A percentile compares a stretch with the other conserved stretches of the same genome.
Conservation (phyloP, 1,284 basidiomycete species). For the Fereydounia khargensis region DNA sequence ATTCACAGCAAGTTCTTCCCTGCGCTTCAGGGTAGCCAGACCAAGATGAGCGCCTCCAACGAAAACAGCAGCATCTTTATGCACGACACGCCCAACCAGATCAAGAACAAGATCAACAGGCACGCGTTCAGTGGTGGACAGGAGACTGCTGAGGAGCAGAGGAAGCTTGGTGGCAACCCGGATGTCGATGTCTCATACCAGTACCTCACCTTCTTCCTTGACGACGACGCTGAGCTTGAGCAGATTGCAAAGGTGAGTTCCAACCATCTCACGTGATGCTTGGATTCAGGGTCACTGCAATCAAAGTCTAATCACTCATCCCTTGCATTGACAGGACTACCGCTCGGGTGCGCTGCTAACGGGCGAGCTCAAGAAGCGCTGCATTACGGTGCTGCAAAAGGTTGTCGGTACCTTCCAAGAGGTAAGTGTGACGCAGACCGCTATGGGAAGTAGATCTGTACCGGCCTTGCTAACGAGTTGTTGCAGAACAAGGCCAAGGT, state of each 20-base stretch:
- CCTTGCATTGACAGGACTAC: no score
- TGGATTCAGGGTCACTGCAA: no score
- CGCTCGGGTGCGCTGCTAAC: slow-evolving; percentile 82
- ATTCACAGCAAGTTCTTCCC: slow-evolving; percentile 98
- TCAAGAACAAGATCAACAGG: slow-evolving; percentile 96
- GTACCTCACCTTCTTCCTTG: slow-evolving; percentile 94
- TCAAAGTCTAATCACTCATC: no score
- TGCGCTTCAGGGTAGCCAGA: slow-evolving; percentile 92
- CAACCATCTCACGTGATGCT: no score
- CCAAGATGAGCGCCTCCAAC: slow-evolving; percentile 97
- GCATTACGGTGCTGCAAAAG: slow-evolving; percentile 78
- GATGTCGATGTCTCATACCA: slow-evolving; percentile 96
- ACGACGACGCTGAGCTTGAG: slow-evolving; percentile 83
- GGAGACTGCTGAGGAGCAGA: slow-evolving; percentile 91
- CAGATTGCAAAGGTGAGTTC: slow-evolving; percentile 70
- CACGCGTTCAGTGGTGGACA: slow-evolving; percentile 60
- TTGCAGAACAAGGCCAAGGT: slow-evolving; percentile 73
- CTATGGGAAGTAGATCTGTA: no score
- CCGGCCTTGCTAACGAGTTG: slow-evolving; percentile 1
- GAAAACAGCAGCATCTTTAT: slow-evolving; percentile 89
- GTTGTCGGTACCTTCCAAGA: slow-evolving; percentile 89
- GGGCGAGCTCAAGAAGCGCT: slow-evolving; percentile 86
- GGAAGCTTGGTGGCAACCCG: slow-evolving; percentile 81
- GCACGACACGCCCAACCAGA: slow-evolving; percentile 87
- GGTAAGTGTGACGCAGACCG: slow-evolving; percentile 57